Evolutionary conservation across 352 stramenopile genomes (phyloP).

Genomic region (Pythium phragmitis): DNA sequence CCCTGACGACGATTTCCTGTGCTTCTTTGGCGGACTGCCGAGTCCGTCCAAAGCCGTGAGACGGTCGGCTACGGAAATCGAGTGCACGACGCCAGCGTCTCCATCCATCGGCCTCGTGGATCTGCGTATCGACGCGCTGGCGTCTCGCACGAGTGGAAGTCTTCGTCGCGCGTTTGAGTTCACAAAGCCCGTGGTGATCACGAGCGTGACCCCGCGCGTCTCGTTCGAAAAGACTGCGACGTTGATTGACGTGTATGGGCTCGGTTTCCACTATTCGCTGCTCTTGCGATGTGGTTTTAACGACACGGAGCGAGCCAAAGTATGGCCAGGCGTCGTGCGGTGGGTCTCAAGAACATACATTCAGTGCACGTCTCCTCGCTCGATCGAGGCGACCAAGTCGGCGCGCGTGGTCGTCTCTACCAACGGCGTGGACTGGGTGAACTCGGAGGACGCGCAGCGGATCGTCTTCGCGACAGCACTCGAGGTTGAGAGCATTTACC

Average conservation of each 20-base stretch:
- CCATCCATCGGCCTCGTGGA: conserved; percentile 23
- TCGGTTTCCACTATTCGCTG: conserved; percentile 49
- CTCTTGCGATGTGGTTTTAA: conserved; percentile 49
- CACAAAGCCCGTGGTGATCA: conserved; percentile 41
- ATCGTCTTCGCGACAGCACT: conserved; percentile 32
- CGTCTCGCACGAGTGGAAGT: conserved; percentile 27
- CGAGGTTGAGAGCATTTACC: conserved; percentile 46
- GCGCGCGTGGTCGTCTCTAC: conserved; percentile 46
- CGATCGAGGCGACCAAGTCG: conserved; percentile 22
- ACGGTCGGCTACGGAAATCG: conserved; percentile 39
- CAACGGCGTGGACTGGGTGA: conserved; percentile 42
- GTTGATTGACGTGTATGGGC: conserved; percentile 59
- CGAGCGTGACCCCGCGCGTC: conserved; percentile 36
- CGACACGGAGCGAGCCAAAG: not conserved
- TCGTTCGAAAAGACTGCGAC: conserved; percentile 45
- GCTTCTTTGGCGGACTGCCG: conserved; percentile 37
- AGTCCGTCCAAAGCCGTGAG: conserved; percentile 32
- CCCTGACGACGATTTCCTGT: conserved; percentile 40
- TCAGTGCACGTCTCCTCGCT: conserved; percentile 40
- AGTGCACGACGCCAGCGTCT: conserved; percentile 41
- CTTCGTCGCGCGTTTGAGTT: conserved; percentile 39
- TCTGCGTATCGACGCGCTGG: conserved; percentile 11
- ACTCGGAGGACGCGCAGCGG: not conserved
- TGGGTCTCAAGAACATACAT: conserved; percentile 53
- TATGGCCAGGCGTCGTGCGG: conserved; percentile 18